Evolutionary conservation across 371 early-diverging fungal genomes (phyloP).

Genomic region (Lichtheimia ramosa): DNA sequence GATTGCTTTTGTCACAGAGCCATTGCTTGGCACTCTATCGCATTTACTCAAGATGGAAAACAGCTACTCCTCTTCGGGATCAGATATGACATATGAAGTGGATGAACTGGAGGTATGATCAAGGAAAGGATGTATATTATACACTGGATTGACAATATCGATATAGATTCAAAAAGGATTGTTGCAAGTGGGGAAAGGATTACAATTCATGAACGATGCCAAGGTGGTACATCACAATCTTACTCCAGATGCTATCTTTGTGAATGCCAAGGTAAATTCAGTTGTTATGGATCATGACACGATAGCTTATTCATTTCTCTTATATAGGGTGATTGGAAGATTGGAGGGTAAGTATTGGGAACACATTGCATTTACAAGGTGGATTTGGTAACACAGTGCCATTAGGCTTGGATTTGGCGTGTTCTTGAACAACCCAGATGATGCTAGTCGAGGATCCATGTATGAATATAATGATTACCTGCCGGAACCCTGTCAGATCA

Average conservation of each 20-base stretch:
- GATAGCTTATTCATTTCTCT: too few relatives aligned
- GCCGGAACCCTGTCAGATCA: slow-evolving; percentile 68
- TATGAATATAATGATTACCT: slow-evolving; percentile 62
- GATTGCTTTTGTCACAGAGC: slow-evolving; percentile 84
- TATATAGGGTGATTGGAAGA: slow-evolving; percentile 85
- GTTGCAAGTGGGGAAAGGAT: slow-evolving; percentile 75
- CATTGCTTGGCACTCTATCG: slow-evolving; percentile 64
- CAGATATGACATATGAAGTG: slow-evolving; percentile 55
- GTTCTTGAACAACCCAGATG: slow-evolving; percentile 51
- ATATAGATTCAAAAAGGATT: slow-evolving; percentile 80
- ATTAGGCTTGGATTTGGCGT: slow-evolving; percentile 69
- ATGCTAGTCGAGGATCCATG: slow-evolving; percentile 30
- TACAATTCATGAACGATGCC: slow-evolving; percentile 75
- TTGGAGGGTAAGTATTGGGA: slow-evolving; percentile 63
- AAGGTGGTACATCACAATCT: slow-evolving; percentile 80
- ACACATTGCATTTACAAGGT: not conserved
- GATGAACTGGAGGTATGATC: slow-evolving; percentile 71
- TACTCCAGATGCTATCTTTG: slow-evolving; percentile 74
- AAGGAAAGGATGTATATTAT: too few relatives aligned
- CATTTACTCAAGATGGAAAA: slow-evolving; percentile 64
- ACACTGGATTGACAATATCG: not conserved
- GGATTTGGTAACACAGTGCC: not conserved
- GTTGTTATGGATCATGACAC: not conserved
- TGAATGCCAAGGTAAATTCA: slow-evolving; percentile 70
- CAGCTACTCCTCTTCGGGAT: slow-evolving; percentile 38